phyloP scores from a whole-genome alignment of 371 early-diverging fungal genomes.

The Mortierella sp. region DNA sequence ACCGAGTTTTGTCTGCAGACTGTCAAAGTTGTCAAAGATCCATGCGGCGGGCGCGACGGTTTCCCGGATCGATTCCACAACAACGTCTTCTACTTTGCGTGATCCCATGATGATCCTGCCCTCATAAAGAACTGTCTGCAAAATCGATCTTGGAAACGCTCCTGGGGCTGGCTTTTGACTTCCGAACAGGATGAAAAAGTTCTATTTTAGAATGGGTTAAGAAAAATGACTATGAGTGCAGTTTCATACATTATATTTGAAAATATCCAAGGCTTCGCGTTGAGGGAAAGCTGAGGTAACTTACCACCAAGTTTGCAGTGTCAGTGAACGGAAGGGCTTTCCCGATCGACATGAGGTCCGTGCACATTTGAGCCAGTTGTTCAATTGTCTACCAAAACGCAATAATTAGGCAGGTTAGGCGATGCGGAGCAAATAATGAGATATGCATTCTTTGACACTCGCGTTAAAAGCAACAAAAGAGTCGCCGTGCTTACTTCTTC shows the following conservation, averaged over 20 bases:
- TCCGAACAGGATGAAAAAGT: conserved; percentile 64
- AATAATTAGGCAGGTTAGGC: not conserved
- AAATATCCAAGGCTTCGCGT: not conserved
- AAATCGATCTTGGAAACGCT: conserved; percentile 68
- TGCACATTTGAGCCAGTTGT: conserved; percentile 42
- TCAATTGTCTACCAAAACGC: conserved; percentile 30
- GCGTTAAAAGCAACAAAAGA: not conserved
- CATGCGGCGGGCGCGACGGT: conserved; percentile 34
- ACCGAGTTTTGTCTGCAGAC: conserved; percentile 8
- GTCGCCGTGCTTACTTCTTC: conserved; percentile 54
- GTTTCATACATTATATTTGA: no score
- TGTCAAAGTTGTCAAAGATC: conserved; percentile 46
- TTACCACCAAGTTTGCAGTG: conserved; percentile 40
- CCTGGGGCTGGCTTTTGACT: conserved; percentile 64
- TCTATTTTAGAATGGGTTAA: conserved; percentile 42
- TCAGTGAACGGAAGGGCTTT: conserved; percentile 33
- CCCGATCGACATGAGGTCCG: conserved; percentile 31
- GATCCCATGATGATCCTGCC: conserved; percentile 46
- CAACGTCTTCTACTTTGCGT: conserved; percentile 26
- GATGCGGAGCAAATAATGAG: not conserved
- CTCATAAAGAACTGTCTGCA: conserved; percentile 45
- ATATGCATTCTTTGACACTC: not conserved
- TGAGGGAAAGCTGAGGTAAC: not conserved
- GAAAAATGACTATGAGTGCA: not conserved
- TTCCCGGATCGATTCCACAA: conserved; percentile 41